phyloP scores from a whole-genome alignment of 106 monocot genomes.

The Dactylorhiza incarnata region DNA sequence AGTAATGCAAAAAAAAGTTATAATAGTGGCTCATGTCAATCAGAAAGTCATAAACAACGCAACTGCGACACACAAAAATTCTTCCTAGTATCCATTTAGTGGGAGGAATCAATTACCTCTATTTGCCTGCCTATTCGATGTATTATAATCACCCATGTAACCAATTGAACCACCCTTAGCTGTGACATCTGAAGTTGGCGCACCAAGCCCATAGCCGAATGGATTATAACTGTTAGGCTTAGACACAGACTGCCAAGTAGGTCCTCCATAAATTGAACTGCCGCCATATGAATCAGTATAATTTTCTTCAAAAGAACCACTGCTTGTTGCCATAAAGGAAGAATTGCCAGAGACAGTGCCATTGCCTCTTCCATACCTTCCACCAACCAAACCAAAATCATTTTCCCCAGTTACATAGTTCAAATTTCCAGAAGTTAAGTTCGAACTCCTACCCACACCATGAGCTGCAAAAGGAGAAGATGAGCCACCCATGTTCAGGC shows the following conservation, averaged over 20 bases:
- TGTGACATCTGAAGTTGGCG: slow-evolving; percentile 35
- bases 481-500: slow-evolving; percentile 50
- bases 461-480: slow-evolving; percentile 38
- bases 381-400: slow-evolving; percentile 26
- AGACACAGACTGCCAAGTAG: slow-evolving; percentile 46
- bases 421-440: slow-evolving; percentile 27
- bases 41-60: too few species aligned
- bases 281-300: too few species aligned
- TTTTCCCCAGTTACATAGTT: slow-evolving; percentile 37
- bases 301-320: slow-evolving; percentile 40
- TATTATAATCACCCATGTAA: slow-evolving; percentile 46
- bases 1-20: too few species aligned
- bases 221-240: slow-evolving; percentile 45
- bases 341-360: slow-evolving; percentile 19
- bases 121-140: slow-evolving; percentile 36
- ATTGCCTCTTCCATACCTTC: slow-evolving; percentile 36
- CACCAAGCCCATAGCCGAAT: slow-evolving; percentile 57
- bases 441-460: slow-evolving; percentile 16
- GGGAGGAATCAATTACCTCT: too few species aligned
- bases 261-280: slow-evolving; percentile 41
- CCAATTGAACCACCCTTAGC: slow-evolving; percentile 28
- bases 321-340: slow-evolving; percentile 27
- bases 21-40: too few species aligned
- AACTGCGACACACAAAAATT: too few species aligned
- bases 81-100: too few species aligned